A percentile compares a stretch with the other conserved stretches of the same genome.
phyloP scores from a whole-genome alignment of 208 protist genomes.

The Naegleria lovaniensis region DNA sequence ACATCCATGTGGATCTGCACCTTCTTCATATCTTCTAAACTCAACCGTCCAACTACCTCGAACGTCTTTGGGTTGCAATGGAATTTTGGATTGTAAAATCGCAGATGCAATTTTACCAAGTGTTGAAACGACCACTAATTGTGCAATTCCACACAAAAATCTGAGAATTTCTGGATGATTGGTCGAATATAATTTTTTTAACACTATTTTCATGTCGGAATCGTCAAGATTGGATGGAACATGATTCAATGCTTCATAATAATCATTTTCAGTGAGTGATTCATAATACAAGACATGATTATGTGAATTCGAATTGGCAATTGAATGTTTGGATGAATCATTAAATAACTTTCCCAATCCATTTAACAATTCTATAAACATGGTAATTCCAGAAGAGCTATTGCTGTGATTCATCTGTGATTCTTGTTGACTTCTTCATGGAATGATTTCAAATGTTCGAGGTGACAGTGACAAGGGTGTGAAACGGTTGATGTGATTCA shows the following conservation, averaged over 20 bases:
- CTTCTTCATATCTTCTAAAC: slow-evolving; percentile 2
- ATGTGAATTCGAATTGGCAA: background rate
- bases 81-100: background rate
- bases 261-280: background rate
- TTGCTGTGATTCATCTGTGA: no score
- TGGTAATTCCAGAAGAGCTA: no score
- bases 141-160: background rate
- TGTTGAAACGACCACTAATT: background rate
- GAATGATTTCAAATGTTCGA: no score
- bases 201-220: background rate
- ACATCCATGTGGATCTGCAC: background rate
- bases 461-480: no score
- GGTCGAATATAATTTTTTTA: background rate
- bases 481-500: no score
- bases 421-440: no score
- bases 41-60: background rate
- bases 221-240: background rate
- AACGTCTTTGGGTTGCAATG: background rate
- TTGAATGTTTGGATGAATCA: background rate
- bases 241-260: no score
- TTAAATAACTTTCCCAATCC: background rate
- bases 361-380: background rate
- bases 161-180: background rate
- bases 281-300: background rate
- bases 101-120: background rate